These are phyloP conservation scores for Paulownia fortunei DNA, from an alignment of 257 asterid genomes.

Conservation along the genomic window DNA sequence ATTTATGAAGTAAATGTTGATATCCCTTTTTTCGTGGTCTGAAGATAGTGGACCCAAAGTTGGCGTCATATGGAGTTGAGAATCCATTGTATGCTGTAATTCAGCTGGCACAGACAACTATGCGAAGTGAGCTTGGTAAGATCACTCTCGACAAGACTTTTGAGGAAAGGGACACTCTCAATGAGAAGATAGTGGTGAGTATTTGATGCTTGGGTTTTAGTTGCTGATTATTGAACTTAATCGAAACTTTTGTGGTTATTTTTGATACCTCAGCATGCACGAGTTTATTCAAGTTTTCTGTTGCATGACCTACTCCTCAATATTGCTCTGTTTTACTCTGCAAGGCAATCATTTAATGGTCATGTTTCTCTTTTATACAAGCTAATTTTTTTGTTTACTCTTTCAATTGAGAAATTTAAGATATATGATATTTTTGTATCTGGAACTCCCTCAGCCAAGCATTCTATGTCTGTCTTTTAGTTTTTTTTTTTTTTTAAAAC, in stretches of 20 bases:
- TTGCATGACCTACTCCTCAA: background rate
- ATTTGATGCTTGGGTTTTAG: constrained; percentile 8
- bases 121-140: constrained; percentile 99
- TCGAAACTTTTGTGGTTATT: background rate
- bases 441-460: background rate
- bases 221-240: constrained; percentile 15
- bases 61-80: constrained; percentile 96
- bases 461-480: background rate
- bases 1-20: constrained; percentile 21
- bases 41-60: constrained; percentile 85
- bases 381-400: background rate
- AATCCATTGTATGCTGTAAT: constrained; percentile 82
- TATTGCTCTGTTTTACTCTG: background rate
- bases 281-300: background rate
- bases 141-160: constrained; percentile 93
- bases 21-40: background rate
- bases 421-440: background rate
- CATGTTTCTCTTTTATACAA: background rate
- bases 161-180: constrained; percentile 89
- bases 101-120: constrained; percentile 95
- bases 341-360: background rate
- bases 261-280: background rate
- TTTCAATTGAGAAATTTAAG: background rate
- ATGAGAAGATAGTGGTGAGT: constrained; percentile 88
- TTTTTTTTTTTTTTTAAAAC: background rate